These are phyloP conservation scores for Hypoxylon sp. DNA, from an alignment of 2,329 filamentous ascomycete species.

Conservation along the genomic window DNA sequence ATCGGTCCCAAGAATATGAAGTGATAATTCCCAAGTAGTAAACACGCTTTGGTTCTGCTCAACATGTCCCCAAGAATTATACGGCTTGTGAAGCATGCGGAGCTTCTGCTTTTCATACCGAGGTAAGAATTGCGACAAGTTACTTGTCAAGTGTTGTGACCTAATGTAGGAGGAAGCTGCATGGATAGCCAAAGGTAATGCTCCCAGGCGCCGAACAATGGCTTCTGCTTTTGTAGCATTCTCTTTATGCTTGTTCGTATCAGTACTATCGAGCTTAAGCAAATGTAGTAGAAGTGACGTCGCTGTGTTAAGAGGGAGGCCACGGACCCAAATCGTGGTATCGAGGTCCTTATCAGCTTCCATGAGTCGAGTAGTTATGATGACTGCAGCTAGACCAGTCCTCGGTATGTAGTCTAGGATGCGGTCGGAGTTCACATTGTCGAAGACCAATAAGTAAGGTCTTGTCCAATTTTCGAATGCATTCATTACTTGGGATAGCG, in stretches of 20 bases:
- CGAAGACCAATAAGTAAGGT: neutral
- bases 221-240: neutral
- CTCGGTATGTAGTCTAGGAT: constrained; percentile 1
- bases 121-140: neutral
- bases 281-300: neutral
- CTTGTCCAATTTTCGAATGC: neutral
- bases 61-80: neutral
- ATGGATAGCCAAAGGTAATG: constrained; percentile 1
- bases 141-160: neutral
- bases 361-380: neutral
- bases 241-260: neutral
- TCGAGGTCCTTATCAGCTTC: neutral
- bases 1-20: neutral
- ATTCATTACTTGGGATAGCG: neutral
- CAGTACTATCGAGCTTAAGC: neutral
- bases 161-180: neutral
- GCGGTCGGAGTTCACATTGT: neutral
- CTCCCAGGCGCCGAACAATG: neutral
- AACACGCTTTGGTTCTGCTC: neutral
- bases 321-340: neutral
- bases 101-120: neutral
- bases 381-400: neutral
- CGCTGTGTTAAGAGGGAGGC: neutral
- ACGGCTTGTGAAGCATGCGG: neutral
- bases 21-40: constrained; percentile 2